Conservation (phyloP, 2,329 filamentous ascomycete genomes). For the Ophiocordyceps sinensis region DNA sequence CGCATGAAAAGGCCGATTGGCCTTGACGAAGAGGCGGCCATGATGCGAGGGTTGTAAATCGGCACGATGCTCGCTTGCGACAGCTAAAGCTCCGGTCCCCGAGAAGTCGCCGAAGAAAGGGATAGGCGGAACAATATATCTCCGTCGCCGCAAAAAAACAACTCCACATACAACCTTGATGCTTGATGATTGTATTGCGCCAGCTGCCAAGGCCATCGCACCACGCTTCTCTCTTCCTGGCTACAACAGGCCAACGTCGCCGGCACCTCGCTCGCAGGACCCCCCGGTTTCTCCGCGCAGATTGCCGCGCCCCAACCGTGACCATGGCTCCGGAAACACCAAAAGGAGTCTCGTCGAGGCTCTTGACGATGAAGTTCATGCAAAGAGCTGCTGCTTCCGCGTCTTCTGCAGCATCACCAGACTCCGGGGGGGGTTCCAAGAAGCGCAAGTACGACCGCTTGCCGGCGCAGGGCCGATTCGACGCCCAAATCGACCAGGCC, state of each 20-base stretch:
- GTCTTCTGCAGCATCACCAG: slow-evolving; percentile 27
- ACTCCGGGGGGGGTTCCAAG: slow-evolving; percentile 43
- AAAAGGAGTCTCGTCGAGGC: slow-evolving; percentile 67
- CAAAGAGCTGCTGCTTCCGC: slow-evolving; percentile 62
- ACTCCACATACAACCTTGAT: too few species aligned
- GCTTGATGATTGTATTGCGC: too few species aligned
- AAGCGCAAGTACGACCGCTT: slow-evolving; percentile 38
- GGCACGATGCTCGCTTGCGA: too few species aligned
- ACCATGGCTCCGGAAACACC: slow-evolving; percentile 37
- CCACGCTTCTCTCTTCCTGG: too few species aligned
- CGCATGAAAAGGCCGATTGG: slow-evolving; percentile 28
- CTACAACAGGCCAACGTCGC: too few species aligned
- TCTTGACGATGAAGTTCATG: slow-evolving; percentile 97
- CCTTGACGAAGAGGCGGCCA: slow-evolving; percentile 32
- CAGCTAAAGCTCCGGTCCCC: too few species aligned
- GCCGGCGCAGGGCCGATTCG: slow-evolving; percentile 20
- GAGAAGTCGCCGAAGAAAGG: too few species aligned
- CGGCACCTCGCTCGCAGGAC: too few species aligned
- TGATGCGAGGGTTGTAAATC: slow-evolving; percentile 9
- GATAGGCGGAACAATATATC: too few species aligned
- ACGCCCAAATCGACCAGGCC: slow-evolving; percentile 35
- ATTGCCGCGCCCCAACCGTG: not conserved
- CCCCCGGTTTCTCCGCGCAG: not conserved
- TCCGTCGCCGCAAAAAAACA: too few species aligned
- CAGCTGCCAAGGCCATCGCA: too few species aligned